Evolutionary conservation across 75 land plant species (phyloP).

Genomic region (Picea glauca): DNA sequence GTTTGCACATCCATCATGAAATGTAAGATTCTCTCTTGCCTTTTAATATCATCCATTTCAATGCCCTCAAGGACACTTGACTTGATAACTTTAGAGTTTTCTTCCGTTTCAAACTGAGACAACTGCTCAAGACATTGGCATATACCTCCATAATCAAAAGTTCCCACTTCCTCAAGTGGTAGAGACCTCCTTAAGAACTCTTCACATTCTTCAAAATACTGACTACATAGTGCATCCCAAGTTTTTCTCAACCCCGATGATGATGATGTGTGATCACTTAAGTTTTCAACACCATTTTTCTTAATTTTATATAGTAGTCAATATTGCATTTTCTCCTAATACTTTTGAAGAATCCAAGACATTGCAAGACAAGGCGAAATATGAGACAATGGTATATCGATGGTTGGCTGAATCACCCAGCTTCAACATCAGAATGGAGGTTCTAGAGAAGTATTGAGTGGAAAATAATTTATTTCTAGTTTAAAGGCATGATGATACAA

Average conservation of each 20-base stretch:
- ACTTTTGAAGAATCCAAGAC: background rate
- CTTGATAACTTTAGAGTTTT: slow-evolving; percentile 67
- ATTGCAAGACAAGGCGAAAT: background rate
- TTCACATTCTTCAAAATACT: slow-evolving; percentile 44
- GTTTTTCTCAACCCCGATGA: slow-evolving; percentile 36
- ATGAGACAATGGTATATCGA: background rate
- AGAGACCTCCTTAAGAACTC: slow-evolving; percentile 12
- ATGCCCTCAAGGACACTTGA: slow-evolving; percentile 68
- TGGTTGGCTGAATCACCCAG: slow-evolving; percentile 24
- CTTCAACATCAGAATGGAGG: slow-evolving; percentile 46
- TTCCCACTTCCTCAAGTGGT: slow-evolving; percentile 20
- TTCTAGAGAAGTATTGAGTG: slow-evolving; percentile 40
- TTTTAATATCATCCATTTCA: slow-evolving; percentile 61
- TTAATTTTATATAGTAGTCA: slow-evolving; percentile 46
- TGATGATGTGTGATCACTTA: slow-evolving; percentile 32
- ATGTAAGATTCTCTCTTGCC: slow-evolving; percentile 55
- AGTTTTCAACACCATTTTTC: slow-evolving; percentile 27
- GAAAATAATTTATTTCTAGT: slow-evolving; percentile 65
- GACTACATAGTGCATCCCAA: slow-evolving; percentile 65
- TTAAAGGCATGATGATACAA: slow-evolving; percentile 80
- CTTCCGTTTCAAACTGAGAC: slow-evolving; percentile 69
- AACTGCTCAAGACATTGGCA: slow-evolving; percentile 52
- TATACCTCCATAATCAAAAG: slow-evolving; percentile 48
- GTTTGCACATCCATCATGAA: slow-evolving; percentile 74
- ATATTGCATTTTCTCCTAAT: slow-evolving; percentile 11